These are phyloP conservation scores for Voacanga thouarsii DNA, from an alignment of 257 asterid genomes.

Conservation along the genomic window DNA sequence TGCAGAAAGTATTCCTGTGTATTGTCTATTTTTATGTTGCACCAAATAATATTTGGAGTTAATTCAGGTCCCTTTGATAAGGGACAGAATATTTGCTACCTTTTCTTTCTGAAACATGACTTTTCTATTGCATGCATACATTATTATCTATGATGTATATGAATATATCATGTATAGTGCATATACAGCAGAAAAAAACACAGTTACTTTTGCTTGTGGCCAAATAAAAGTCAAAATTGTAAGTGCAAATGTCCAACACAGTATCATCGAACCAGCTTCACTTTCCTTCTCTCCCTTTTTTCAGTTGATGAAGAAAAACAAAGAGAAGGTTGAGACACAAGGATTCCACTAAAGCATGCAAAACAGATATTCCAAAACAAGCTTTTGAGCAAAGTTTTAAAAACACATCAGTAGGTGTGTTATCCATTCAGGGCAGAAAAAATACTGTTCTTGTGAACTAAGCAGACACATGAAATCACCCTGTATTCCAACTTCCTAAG, in stretches of 20 bases:
- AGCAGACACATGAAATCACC: neutral
- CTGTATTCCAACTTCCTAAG: neutral
- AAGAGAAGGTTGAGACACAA: neutral
- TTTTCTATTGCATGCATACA: neutral
- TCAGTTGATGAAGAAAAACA: neutral
- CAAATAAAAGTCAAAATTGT: neutral
- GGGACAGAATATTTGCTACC: neutral
- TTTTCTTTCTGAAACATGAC: neutral
- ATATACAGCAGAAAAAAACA: neutral
- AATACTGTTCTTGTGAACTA: neutral
- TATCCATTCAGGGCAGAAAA: neutral
- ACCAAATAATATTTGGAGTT: neutral
- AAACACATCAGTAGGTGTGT: too few species aligned
- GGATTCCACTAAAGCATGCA: neutral
- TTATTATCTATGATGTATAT: neutral
- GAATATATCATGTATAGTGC: neutral
- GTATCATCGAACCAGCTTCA: neutral
- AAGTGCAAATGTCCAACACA: neutral
- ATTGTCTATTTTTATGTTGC: neutral
- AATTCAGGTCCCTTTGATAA: neutral
- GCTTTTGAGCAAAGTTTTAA: neutral
- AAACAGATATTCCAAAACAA: too few species aligned
- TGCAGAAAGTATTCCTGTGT: too few species aligned
- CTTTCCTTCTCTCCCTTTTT: neutral
- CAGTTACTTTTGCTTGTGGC: neutral